Evolutionary conservation across 345 rosid genomes (phyloP).

Genomic region (Firmiana major): DNA sequence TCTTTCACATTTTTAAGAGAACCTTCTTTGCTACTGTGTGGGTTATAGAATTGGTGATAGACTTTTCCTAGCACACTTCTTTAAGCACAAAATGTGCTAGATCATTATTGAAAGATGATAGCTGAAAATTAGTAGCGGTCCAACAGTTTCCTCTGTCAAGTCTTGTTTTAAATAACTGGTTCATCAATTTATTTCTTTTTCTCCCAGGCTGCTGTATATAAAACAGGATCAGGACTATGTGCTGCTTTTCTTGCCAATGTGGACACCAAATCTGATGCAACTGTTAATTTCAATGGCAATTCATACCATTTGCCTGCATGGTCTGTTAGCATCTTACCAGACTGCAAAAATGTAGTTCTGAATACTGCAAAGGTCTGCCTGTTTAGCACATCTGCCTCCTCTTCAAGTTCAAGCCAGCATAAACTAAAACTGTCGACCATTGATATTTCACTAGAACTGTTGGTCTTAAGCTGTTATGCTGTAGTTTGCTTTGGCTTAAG

Average conservation of each 20-base stretch:
- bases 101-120: background rate
- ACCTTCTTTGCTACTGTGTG: background rate
- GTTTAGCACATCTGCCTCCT: background rate
- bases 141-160: background rate
- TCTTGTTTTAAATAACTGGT: background rate
- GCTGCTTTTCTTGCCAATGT: constrained; percentile 86
- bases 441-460: no score
- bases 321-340: constrained; percentile 98
- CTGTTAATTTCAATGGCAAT: constrained; percentile 62
- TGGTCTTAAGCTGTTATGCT: background rate
- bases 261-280: constrained; percentile 53
- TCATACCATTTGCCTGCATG: constrained; percentile 81
- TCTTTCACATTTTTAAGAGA: background rate
- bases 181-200: background rate
- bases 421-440: no score
- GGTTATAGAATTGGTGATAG: background rate
- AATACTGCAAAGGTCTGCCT: constrained; percentile 88
- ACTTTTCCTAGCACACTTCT: background rate
- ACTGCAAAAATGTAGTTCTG: constrained; percentile 82
- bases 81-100: background rate
- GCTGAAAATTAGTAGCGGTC: background rate
- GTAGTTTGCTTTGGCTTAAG: background rate
- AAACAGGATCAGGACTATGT: constrained; percentile 61
- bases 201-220: constrained; percentile 74
- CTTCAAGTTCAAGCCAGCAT: background rate